Percentiles rank a stretch among this genome's conserved stretches.
Conservation (phyloP, 192 early-diverging fungal genomes). For the Phycomyces nitens region DNA sequence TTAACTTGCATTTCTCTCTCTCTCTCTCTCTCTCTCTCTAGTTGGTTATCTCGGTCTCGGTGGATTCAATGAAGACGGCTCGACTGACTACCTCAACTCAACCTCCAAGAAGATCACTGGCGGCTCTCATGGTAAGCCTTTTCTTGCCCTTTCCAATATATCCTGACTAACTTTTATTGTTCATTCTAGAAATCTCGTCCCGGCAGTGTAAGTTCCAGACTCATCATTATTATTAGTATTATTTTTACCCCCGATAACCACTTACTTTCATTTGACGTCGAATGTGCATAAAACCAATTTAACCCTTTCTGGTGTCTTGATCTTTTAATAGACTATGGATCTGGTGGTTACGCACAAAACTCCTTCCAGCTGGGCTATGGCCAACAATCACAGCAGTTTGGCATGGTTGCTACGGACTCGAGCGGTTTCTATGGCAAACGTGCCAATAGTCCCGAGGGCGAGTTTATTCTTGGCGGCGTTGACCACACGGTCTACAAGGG, state of each 20-base stretch:
- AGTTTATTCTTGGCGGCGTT: conserved; percentile 31
- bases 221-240: not conserved
- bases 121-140: conserved; percentile 1
- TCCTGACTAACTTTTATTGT: not conserved
- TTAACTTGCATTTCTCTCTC: not conserved
- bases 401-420: not conserved
- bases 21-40: conserved; percentile 1
- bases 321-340: conserved; percentile 14
- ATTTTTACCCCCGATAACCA: not conserved
- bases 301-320: not conserved
- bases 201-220: conserved; percentile 22
- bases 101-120: conserved; percentile 10
- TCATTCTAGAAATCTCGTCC: conserved; percentile 12
- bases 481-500: conserved; percentile 30
- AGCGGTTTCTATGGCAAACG: conserved; percentile 20
- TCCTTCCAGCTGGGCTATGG: conserved; percentile 13
- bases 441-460: conserved; percentile 9
- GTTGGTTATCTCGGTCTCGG: conserved; percentile 27
- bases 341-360: conserved; percentile 22
- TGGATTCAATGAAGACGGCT: conserved; percentile 18
- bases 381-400: conserved; percentile 19
- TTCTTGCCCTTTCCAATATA: not conserved
- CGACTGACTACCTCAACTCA: conserved; percentile 17
- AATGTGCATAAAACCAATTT: conserved; percentile 6
- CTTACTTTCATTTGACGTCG: conserved; percentile 1